Base-by-base conservation (phyloP, 2,329 filamentous ascomycete species). In the Helotiales sp. region DNA sequence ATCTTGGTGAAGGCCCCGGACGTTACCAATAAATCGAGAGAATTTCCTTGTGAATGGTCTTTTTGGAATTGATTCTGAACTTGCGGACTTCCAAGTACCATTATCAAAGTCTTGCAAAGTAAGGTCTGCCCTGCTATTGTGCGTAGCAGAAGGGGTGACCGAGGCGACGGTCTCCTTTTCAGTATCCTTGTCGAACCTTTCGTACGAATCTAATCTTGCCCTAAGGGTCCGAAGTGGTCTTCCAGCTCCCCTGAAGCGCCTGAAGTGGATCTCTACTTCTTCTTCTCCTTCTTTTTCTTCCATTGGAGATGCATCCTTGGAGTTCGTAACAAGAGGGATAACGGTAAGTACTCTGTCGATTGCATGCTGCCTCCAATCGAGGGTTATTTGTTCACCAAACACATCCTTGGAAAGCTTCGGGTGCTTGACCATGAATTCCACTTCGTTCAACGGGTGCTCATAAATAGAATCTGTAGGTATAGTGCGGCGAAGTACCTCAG, bases 401-500 rank as follows among this genome's bases (percentile, higher is more conserved):
- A 58, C 40, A 12, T 42, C 46, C 13, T 46, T 24, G 12, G 25
- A 54, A 13, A 58, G 27, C 9, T 42, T 49, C 12, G 55, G 40
- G 42, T 58, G 55, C 27, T 40, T 58, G 27, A 47, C 34, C 33
- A 58, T 48, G 38, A 58, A 58, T 24, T 58, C 55, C 22, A 58
- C 1, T 24, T 58, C 55, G 30, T 58, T 38, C 13, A 48, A 17
- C 2, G 55, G 55, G 24, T 58, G 55, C 7, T 40, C 25, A 25
- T 58, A 58, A 17, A 40, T 33, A 27, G 49, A 58, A 19, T 25
- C 50, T 3, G 25, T 19, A 22, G 50, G 25, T 33, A 58, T 47
- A 15, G 30, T 54, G 29, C 62, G 60, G 25, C 62, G 56, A 22
- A 65, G 60, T 9, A 66, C 62, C 38, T 69, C 65, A 4, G 65